Base-by-base conservation (phyloP, 1,139 yeast genomes). In the Lodderomyces oxycetoniae region DNA sequence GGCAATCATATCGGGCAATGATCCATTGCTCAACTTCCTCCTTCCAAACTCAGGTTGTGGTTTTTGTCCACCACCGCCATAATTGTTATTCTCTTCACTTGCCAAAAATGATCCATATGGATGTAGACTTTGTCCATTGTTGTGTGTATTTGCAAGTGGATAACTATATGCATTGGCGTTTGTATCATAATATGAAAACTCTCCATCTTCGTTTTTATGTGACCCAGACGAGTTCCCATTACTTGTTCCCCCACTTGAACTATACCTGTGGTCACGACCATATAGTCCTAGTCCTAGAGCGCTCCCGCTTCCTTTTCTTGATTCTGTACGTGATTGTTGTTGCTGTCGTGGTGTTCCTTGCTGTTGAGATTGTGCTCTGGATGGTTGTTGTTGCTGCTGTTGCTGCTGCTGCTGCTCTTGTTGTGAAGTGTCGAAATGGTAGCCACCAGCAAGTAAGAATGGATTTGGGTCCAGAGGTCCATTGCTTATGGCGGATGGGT, bases 1-100 rank as follows among this genome's bases (percentile, higher is more conserved):
- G n/a, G 68, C 63, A 36, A 61, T 61, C 72, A 68, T 67, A 53
- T 80, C 87, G 0, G 87, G 88, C 43, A 80, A 59, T n/a, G 84
- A 77, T 6, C 84, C 82, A 43, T 79, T 75, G 52, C 86, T 78
- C 44, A 80, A 70, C 42, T 84, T 63, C 47, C 71, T 65, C 58
- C 61, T 69, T 44, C 75, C 63, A 47, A 57, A 55, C 45, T 64
- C 71, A 49, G 46, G 47, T 28, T 39, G 35, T 16, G 40, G 43
- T 23, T 40, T 7, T 19, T 7, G 9, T 7, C 22, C 22, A n/a
- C 10, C 23, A 20, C n/a, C 23, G n/a, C n/a, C 23, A n/a, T 20
- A 8, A n/a, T 20, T n/a, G 6, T 10, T 14, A 10, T 6, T 14
- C 7, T 10, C 26, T 10, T 10, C 26, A 14, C 12, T 24, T 6